Base-by-base conservation (phyloP, 495 filamentous ascomycete species). In the Talaromyces proteolyticus region DNA sequence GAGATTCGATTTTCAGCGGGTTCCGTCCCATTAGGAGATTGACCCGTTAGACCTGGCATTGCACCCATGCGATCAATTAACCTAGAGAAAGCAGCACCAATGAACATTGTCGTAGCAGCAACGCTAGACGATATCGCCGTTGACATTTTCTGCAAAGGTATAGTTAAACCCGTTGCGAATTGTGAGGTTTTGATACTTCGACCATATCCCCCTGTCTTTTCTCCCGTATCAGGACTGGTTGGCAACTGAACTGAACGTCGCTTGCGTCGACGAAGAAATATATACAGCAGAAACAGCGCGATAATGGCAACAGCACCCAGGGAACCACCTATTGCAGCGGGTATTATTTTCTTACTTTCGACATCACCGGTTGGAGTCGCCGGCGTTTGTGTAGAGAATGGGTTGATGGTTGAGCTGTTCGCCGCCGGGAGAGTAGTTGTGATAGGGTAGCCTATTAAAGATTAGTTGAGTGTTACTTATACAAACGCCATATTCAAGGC, bases 251-350 rank as follows among this genome's bases (percentile, higher is more conserved):
- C n/a, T 8, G 5, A 23, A 3, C 34, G 36, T 49, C 47, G 34
- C 12, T 40, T 40, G 0, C 34, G 47, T 26, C 47, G 47, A 17
- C 20, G 20, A n/a, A 49, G 12, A 22, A 39, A 49, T 39, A 34
- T 12, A 41, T 21, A 49, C 2, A 49, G 36, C 16, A 49, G 12
- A 8, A 49, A 12, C 34, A 49, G 38, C 23, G 22, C 36, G 14
- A 49, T 36, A 23, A 49, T 20, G 14, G 37, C 47, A 6, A 49
- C 29, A 25, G 47, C 47, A 2, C 47, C 47, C 17, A 49, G 20
- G 17, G 47, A 49, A 2, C 29, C 47, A 2, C 47, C 47, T 6
- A 49, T 24, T 3, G 47, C 47, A 24, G 36, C 47, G 2, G 37
- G 29, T 24, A 41, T 25, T 10, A 41, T 22, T 8, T 49, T 39